Base-by-base conservation (phyloP, 2,329 filamentous ascomycete species). In the Helicocarpus griseus region DNA sequence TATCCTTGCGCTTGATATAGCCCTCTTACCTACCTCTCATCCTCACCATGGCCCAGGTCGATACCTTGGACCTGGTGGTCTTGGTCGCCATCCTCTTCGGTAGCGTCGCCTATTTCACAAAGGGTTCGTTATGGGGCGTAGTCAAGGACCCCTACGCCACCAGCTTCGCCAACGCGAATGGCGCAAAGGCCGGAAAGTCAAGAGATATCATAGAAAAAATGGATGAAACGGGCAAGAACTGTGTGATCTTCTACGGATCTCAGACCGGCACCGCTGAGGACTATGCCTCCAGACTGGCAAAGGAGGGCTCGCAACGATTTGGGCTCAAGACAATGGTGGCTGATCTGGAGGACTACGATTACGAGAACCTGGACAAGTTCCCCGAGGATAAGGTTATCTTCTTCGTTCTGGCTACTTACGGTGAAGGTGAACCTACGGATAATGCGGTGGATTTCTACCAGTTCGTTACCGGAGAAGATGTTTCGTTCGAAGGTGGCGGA, bases 401-500 rank as follows among this genome's bases (percentile, higher is more conserved):
- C 75, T 98, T 98, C 67, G 86, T 98, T 54, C 79, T 98, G 57
- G 93, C 93, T 49, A 98, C 94, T 33, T 98, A 98, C 63, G 93
- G 93, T 59, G 93, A 98, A 77, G 93, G 93, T 57, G 94, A 98
- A 73, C 93, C 93, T 41, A 98, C 94, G 29, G 93, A 98, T 65
- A 98, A 98, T 66, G 93, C 94, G 5, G 93, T 97, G 57, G 93
- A 98, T 61, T 98, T 98, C 75, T 96, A 95, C 75, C 93, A 98
- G 69, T 97, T 96, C 73, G 79, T 97, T 64, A 87, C 81, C 47
- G 80, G 80, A 58, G 90, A 97, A 17, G 88, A 93, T 52, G 77
- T 85, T 52, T 73, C 80, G 59, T 97, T 97, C 72, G 87, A 86
- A 59, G 81, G 89, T 64, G 80, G 83, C 61, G 74, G 69, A 50